Evolutionary conservation across 2,329 filamentous ascomycete species (phyloP), one percentile per base, ranked within the genome.

Genomic region (Fusarium decemcellulare): DNA sequence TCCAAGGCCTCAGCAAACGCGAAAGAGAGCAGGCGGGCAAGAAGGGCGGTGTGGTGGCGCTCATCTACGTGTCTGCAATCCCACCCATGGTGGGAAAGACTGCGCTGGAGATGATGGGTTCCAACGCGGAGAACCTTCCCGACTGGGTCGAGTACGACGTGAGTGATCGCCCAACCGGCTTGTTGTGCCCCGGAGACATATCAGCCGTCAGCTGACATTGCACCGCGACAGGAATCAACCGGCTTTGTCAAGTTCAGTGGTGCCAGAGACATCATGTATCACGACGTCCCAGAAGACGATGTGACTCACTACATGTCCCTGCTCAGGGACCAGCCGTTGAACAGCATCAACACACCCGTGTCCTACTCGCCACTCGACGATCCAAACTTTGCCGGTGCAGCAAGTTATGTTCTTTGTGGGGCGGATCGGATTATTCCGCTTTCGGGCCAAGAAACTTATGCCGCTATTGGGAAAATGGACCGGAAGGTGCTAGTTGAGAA

Each of bases 1-100:
- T 67, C 2, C 36, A 58, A 3, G 65, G 70, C 0, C 18, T 69
- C 8, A 73, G 71, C 16, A 71, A 71, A 10, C 42, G 7, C 1
- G 70, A 73, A 34, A 48, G 61, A 14, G 11, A 37, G 8, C 37
- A 57, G 3, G 40, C 42, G 2, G 59, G 70, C 0, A 48, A 60
- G 9, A 12, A 51, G 2, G 67, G 67, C 4, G 71, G 71, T 5
- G 48, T 72, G 0, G 40, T 59, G 10, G 58, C 60, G 0, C 30
- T 72, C 2, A 37, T 72, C 11, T 72, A 69, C 5, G 54, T 72
- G 4, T 53, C 65, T 0, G 71, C 71, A 0, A 60, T 65, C 0
- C 47, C 46, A 0, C 59, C 60, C 0, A 5, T 65, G 1, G 40
- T 14, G 3, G 62, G 60, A 1, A 52, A 63, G 2, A 59, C 59